Conservation (phyloP, 108 stramenopile species). For the Skeletonema menzelii region DNA sequence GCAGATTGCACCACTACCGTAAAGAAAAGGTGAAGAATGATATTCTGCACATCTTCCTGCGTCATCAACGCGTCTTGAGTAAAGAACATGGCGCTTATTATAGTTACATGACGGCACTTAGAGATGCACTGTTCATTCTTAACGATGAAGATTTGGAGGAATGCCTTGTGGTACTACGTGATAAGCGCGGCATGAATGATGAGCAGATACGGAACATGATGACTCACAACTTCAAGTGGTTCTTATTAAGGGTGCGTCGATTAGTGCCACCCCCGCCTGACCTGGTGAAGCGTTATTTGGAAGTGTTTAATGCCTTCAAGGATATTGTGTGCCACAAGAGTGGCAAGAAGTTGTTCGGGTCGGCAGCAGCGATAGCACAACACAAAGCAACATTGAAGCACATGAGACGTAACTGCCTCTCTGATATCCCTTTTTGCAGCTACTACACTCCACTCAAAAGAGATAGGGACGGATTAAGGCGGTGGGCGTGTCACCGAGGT, state of each 20-base stretch:
- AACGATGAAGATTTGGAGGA: constrained; percentile 11
- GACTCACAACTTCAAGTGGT: constrained; percentile 7
- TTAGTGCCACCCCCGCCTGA: constrained; percentile 10
- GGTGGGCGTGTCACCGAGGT: constrained; percentile 12
- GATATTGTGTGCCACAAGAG: background rate
- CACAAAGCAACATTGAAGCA: constrained; percentile 3
- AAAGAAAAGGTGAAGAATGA: constrained; percentile 14
- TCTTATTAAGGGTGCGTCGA: background rate
- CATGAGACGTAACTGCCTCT: constrained; percentile 11
- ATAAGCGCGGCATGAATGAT: constrained; percentile 3
- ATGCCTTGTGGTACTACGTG: constrained; percentile 1
- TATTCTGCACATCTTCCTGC: constrained; percentile 14
- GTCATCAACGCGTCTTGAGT: constrained; percentile 3
- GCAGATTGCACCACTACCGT: background rate
- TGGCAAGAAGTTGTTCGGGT: constrained; percentile 1
- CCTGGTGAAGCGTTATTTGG: background rate
- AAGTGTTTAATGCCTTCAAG: background rate
- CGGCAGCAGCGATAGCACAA: background rate
- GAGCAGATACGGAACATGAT: constrained; percentile 4
- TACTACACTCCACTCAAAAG: constrained; percentile 14
- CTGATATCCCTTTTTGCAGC: constrained; percentile 9
- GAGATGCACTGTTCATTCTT: constrained; percentile 21
- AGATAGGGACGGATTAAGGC: constrained; percentile 11
- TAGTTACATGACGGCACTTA: constrained; percentile 1
- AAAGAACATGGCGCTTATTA: constrained; percentile 13